Evolutionary conservation across 352 stramenopile genomes (phyloP), one percentile per base, ranked within the genome.

Genomic region (Peronospora farinosa): DNA sequence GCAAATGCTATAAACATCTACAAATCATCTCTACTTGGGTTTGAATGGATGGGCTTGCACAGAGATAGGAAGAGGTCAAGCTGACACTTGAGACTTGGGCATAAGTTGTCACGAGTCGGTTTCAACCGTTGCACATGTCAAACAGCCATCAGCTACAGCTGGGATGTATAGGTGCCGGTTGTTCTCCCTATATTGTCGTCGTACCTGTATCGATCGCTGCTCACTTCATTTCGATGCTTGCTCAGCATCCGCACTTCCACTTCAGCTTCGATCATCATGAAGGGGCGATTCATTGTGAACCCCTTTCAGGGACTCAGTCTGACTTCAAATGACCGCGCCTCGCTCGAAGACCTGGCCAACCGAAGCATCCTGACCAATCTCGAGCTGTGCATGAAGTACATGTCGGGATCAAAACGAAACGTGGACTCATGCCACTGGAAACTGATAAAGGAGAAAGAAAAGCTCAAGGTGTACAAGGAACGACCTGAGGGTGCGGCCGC

Each of bases 261-360:
- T 17, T 13, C 12, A 47, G 23, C 23, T 45, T 8, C 40, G 48
- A 60, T 40, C 12, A 41, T 41, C 5, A 69, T 69, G 60, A 69
- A 65, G 40, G 51, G 50, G 23, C 55, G 60, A 43, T 69, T 69
- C 47, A 51, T 58, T 47, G 46, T 69, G 16, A 70, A 72, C 19
- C 58, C 58, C 21, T 72, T 72, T 39, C 40, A 58, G 13, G 47
- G 51, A 12, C 47, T 72, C 31, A 45, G 56, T 15, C 28, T 72
- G 2, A 48, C 63, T 7, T 6, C 15, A 0, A 10, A 2, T 7
- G 63, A 72, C 31, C 51, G 54, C 8, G 43, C 40, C 0, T 43
- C 38, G 9, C 55, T 72, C 6, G 40, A 63, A 51, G 55, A 63
- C 6, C 40, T 68, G 30, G 58, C 59, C 0, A 62, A 68, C 43